Base-by-base conservation (phyloP, 805 yeast genomes). In the Candida caryicola region DNA sequence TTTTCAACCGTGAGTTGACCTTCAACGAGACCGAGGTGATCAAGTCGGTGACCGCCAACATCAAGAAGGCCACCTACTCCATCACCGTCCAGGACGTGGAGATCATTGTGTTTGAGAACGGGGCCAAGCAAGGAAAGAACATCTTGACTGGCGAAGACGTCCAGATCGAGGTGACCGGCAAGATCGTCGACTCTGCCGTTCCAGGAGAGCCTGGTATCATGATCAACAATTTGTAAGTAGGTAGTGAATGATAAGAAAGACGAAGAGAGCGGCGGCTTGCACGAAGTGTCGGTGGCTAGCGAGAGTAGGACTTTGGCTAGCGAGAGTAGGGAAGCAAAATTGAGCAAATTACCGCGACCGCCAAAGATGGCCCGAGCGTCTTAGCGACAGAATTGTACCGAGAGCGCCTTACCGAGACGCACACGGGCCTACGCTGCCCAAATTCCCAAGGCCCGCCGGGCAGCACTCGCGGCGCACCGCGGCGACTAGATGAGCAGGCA, bases 121-220 rank as follows among this genome's bases (percentile, higher is more conserved):
- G 90, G 40, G 64, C 78, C 29, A 68, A 66, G 36, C 51, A 57
- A 34, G 97, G 95, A 49, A 71, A 58, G 45, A 81, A 88, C 52
- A 61, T 85, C 39, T 50, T 79, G 35, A 76, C 90, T 34, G 90
- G 85, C 33, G 84, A 79, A 55, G 77, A 74, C 39, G 83, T 82
- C 41, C 84, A 74, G 49, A 73, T 89, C 47, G 73, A 81, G 26
- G 71, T 76, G 40, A 67, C 75, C 37, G 76, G 82, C 33, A 89
- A 85, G 72, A 76, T 81, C 29, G 72, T 85, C 43, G 96, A 86
- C 47, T 74, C 74, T 45, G 90, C 98, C 18, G 82, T 85, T 47
- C 99, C 99, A 33, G 98, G 98, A 44, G 76, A 77, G 50, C 98
- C 99, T 27, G 97, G 95, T 54, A 79, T 91, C 54, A 63, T 80